A percentile compares a stretch with the other conserved stretches of the same genome.
Evolutionary conservation across 108 stramenopile species (phyloP).

Genomic region (Skeletonema marinoi): DNA sequence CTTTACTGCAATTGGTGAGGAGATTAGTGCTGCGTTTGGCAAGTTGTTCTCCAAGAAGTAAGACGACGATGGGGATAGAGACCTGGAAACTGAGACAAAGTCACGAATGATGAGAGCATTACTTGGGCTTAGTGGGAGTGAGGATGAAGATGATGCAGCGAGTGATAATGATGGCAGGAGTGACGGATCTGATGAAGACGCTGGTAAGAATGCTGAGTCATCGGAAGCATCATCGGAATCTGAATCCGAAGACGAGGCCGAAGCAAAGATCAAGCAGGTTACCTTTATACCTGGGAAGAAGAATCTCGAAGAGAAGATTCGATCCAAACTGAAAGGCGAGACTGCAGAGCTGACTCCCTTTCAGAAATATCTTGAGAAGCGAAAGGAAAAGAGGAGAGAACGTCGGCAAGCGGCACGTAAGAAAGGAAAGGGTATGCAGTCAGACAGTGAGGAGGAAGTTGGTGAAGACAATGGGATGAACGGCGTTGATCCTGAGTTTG

Average conservation of each 20-base stretch:
- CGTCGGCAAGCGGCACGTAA: constrained; percentile 56
- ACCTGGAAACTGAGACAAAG: constrained; percentile 40
- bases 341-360: constrained; percentile 75
- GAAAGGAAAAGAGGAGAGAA: constrained; percentile 82
- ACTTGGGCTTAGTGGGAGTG: constrained; percentile 56
- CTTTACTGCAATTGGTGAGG: constrained; percentile 12
- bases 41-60: constrained; percentile 13
- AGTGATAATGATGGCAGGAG: constrained; percentile 6
- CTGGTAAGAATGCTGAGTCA: constrained; percentile 17
- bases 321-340: constrained; percentile 59
- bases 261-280: constrained; percentile 49
- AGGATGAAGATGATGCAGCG: constrained; percentile 45
- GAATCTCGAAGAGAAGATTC: constrained; percentile 76
- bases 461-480: constrained; percentile 43
- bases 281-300: constrained; percentile 69
- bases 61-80: constrained; percentile 11
- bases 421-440: constrained; percentile 26
- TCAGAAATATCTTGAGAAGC: constrained; percentile 86
- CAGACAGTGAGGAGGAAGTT: constrained; percentile 28
- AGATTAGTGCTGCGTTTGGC: background rate
- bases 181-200: constrained; percentile 28
- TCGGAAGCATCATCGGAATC: constrained; percentile 15
- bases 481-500: constrained; percentile 50
- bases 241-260: constrained; percentile 51
- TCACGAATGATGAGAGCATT: constrained; percentile 49